Percentiles rank a stretch among this genome's conserved stretches.
Conservation (phyloP, 129 eudicot genomes). For the Kitagawia praeruptora region DNA sequence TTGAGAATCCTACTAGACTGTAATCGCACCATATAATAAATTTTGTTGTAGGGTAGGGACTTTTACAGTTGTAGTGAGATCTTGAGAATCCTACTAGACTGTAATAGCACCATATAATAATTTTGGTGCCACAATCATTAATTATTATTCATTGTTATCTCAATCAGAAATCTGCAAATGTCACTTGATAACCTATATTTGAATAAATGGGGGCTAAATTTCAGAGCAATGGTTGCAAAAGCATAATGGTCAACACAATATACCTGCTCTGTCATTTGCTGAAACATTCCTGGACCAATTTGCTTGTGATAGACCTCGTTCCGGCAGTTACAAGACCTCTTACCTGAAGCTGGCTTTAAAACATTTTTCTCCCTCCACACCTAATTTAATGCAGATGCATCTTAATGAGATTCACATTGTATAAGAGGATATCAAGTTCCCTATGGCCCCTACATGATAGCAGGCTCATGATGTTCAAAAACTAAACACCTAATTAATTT, state of each 20-base stretch:
- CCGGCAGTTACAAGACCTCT: conserved; percentile 89
- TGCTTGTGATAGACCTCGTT: conserved; percentile 97
- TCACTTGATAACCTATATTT: not conserved
- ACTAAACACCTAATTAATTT: not conserved
- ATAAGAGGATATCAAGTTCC: not conserved
- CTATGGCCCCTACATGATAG: not conserved
- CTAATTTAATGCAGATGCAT: conserved; percentile 29
- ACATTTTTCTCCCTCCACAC: conserved; percentile 99
- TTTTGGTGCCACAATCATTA: not conserved
- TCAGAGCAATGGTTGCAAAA: not conserved
- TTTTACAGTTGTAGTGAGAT: not conserved
- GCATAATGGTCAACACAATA: conserved; percentile 1
- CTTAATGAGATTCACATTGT: not conserved
- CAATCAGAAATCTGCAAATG: not conserved
- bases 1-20: not conserved
- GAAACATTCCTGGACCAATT: conserved; percentile 99
- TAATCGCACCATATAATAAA: not conserved
- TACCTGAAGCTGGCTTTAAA: conserved; percentile 86
- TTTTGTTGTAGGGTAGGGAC: not conserved
- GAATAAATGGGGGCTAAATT: not conserved
- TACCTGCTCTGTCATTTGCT: conserved; percentile 99
- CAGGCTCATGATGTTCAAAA: not conserved
- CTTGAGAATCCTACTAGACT: not conserved
- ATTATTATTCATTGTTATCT: not conserved
- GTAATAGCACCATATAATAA: not conserved